Percentiles rank a stretch among this genome's conserved stretches.
phyloP scores from a whole-genome alignment of 768 basidiomycete genomes.

The Russula abietina region DNA sequence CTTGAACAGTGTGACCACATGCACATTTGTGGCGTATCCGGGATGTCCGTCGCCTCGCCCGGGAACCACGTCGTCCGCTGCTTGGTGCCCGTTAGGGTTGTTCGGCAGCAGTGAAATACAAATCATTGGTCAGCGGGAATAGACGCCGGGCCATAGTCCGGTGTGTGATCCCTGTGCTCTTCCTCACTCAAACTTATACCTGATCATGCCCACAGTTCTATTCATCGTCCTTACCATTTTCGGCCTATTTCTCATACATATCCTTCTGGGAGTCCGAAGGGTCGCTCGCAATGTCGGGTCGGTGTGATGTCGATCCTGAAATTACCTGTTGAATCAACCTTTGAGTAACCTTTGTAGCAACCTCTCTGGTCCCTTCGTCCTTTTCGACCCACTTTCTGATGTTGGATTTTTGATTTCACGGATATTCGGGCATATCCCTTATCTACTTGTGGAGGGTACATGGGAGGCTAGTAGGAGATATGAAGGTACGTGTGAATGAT shows the following conservation, averaged over 20 bases:
- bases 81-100: too few relatives aligned
- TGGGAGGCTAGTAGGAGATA: not conserved
- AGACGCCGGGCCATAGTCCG: too few relatives aligned
- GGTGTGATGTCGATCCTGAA: not conserved
- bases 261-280: conserved; percentile 6
- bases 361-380: conserved; percentile 7
- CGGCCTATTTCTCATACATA: not conserved
- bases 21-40: too few relatives aligned
- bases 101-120: too few relatives aligned
- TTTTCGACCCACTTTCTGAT: not conserved
- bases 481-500: not conserved
- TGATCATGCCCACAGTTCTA: not conserved
- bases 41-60: too few relatives aligned
- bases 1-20: too few relatives aligned
- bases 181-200: not conserved
- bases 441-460: not conserved
- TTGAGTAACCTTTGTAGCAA: not conserved
- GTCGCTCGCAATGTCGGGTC: conserved; percentile 3
- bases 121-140: too few relatives aligned
- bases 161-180: not conserved
- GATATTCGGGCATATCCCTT: not conserved
- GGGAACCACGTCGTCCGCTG: too few relatives aligned
- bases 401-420: not conserved
- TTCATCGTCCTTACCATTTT: not conserved
- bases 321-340: not conserved